Evolutionary conservation across 305 asterid genomes (phyloP).

Genomic region (Euphrasia arctica): DNA sequence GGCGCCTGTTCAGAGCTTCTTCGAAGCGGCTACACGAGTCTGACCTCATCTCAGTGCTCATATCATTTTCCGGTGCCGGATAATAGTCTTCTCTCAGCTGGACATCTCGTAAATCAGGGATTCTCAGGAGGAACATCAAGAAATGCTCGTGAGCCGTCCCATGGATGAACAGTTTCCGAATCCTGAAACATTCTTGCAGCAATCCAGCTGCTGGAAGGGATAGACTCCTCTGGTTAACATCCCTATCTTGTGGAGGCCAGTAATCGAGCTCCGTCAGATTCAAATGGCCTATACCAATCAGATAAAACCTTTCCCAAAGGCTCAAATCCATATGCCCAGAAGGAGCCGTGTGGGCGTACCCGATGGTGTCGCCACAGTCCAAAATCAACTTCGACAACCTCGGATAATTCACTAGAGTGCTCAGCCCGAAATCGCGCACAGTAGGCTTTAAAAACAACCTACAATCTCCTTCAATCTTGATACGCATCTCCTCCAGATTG

Average conservation of each 20-base stretch:
- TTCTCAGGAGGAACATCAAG: conserved; percentile 51
- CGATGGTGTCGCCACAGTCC: conserved; percentile 80
- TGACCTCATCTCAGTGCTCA: conserved; percentile 95
- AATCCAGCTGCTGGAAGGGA: conserved; percentile 84
- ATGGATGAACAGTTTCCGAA: conserved; percentile 78
- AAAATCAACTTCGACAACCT: conserved; percentile 63
- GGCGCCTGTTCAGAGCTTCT: conserved; percentile 61
- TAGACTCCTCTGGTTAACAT: conserved; percentile 77
- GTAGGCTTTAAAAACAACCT: conserved; percentile 57
- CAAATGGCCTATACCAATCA: conserved; percentile 50
- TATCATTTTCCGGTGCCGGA: conserved; percentile 92
- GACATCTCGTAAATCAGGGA: conserved; percentile 57
- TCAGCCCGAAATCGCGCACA: conserved; percentile 58
- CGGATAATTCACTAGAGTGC: conserved; percentile 46
- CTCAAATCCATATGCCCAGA: conserved; percentile 90
- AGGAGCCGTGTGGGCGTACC: conserved; percentile 86
- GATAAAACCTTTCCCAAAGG: conserved; percentile 78
- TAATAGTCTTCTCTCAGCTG: conserved; percentile 89
- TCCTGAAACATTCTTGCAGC: conserved; percentile 51
- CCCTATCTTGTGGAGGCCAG: conserved; percentile 93
- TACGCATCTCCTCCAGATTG: conserved; percentile 67
- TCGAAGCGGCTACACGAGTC: conserved; percentile 86
- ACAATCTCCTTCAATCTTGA: conserved; percentile 90
- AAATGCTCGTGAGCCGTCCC: conserved; percentile 95
- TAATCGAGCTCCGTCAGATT: conserved; percentile 64